These are phyloP conservation scores for Candida sithepensis DNA, from an alignment of 805 yeast species.

Conservation along the genomic window DNA sequence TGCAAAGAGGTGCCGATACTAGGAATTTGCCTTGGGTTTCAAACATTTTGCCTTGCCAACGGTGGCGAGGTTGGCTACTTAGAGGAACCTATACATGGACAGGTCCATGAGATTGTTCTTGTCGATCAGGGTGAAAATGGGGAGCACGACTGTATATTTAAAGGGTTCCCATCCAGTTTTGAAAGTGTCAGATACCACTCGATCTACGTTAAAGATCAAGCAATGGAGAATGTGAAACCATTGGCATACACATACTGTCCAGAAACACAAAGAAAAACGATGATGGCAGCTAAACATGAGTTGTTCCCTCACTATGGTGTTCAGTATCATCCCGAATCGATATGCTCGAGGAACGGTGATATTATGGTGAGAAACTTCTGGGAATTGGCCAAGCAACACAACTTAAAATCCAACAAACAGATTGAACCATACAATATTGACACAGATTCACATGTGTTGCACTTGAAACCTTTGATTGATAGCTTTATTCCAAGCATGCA, in stretches of 20 bases:
- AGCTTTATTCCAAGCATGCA: constrained; percentile 5
- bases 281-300: constrained; percentile 78
- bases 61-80: constrained; percentile 57
- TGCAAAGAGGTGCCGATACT: constrained; percentile 57
- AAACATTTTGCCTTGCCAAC: constrained; percentile 59
- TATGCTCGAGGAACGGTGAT: constrained; percentile 72
- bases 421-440: not conserved
- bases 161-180: constrained; percentile 40
- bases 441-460: constrained; percentile 23
- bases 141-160: constrained; percentile 35
- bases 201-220: constrained; percentile 43
- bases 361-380: constrained; percentile 62
- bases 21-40: constrained; percentile 94
- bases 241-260: constrained; percentile 57
- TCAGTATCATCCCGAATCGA: constrained; percentile 96
- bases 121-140: constrained; percentile 5
- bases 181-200: constrained; percentile 89
- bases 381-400: constrained; percentile 36
- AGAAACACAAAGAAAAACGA: constrained; percentile 31
- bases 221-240: constrained; percentile 39
- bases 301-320: constrained; percentile 80
- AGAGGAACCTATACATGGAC: constrained; percentile 76
- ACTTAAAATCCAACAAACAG: not conserved
- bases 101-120: constrained; percentile 49
- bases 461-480: constrained; percentile 21